phyloP scores from a whole-genome alignment of 345 rosid genomes.

The Eucalyptus grandis region DNA sequence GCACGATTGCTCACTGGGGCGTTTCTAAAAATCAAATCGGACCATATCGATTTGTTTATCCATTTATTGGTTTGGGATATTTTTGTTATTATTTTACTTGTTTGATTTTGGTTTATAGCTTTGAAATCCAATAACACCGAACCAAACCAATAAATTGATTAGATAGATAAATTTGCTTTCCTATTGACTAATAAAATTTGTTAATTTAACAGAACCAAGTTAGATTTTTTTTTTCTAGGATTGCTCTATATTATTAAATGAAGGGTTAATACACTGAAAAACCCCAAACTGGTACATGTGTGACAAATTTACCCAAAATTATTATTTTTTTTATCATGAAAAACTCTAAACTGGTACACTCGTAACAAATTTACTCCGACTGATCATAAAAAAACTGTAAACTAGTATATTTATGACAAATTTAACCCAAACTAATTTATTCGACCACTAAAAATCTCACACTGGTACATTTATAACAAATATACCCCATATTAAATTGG shows the following conservation, averaged over 20 bases:
- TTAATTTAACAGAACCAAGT: not conserved
- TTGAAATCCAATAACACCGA: not conserved
- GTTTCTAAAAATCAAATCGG: not conserved
- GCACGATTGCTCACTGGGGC: not conserved
- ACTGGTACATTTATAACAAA: no score
- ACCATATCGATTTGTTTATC: not conserved
- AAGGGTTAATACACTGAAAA: not conserved
- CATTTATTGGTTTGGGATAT: not conserved
- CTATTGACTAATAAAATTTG: not conserved
- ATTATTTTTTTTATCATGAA: no score
- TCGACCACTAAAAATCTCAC: no score
- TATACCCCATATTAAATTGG: no score
- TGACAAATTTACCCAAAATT: no score
- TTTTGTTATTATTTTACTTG: not conserved
- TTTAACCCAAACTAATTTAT: no score
- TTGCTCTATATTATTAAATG: not conserved
- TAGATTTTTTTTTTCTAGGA: not conserved
- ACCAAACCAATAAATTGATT: not conserved
- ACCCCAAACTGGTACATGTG: no score
- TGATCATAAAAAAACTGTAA: no score
- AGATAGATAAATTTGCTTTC: not conserved
- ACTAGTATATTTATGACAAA: no score
- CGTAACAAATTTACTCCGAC: no score
- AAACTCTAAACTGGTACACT: no score
- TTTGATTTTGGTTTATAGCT: not conserved